Evolutionary conservation across 2,329 filamentous ascomycete species (phyloP).

Genomic region (Alternaria postmessia): DNA sequence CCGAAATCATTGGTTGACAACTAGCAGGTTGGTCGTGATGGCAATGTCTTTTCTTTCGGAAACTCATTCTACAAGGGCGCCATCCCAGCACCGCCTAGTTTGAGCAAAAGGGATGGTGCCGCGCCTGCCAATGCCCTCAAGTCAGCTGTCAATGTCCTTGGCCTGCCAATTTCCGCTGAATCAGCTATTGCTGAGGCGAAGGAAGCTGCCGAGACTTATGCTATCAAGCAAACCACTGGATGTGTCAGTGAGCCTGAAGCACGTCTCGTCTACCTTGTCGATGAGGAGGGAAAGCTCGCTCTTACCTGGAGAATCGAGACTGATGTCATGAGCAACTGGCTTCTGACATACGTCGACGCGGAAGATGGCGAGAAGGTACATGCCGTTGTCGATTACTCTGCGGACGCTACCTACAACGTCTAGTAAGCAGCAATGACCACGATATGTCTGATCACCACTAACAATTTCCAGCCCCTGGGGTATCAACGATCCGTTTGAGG

Average conservation of each 20-base stretch:
- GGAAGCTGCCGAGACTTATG: constrained; percentile 50
- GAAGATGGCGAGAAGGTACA: constrained; percentile 57
- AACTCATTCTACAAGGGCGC: constrained; percentile 59
- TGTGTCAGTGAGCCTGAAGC: constrained; percentile 63
- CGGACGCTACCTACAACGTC: constrained; percentile 64
- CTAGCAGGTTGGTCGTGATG: constrained; percentile 59
- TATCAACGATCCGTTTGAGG: constrained; percentile 63
- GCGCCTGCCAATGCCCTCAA: constrained; percentile 57
- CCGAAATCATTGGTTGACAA: not conserved
- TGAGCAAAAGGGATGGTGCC: constrained; percentile 54
- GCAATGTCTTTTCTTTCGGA: constrained; percentile 66
- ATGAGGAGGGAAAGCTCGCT: constrained; percentile 57
- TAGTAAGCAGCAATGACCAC: constrained; percentile 49
- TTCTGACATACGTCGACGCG: constrained; percentile 67
- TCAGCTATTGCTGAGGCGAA: constrained; percentile 52
- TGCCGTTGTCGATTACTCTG: constrained; percentile 66
- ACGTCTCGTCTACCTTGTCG: constrained; percentile 64
- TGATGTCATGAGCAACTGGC: constrained; percentile 65
- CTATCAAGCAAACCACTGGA: constrained; percentile 60
- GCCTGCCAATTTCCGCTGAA: constrained; percentile 54
- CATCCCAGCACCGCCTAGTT: constrained; percentile 48
- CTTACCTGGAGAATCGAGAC: constrained; percentile 68
- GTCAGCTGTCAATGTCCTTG: constrained; percentile 51
- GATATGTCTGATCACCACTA: not conserved
- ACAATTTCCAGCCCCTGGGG: constrained; percentile 54